Evolutionary conservation across 768 basidiomycete species (phyloP).

Genomic region (Tulasnella sp.): DNA sequence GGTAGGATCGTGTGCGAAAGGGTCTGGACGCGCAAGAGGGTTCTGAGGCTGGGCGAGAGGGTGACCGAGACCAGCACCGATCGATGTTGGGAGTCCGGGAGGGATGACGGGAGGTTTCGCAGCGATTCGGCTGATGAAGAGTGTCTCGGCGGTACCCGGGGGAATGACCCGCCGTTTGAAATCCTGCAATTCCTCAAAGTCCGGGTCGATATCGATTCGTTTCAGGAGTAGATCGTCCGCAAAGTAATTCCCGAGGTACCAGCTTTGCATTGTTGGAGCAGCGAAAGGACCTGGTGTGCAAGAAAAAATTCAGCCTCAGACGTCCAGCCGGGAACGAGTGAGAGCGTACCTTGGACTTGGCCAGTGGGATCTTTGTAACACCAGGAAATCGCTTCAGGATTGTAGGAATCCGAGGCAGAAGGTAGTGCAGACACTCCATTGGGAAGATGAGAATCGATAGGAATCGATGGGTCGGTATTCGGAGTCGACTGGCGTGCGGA

Average conservation of each 20-base stretch:
- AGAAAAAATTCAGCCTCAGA: background rate
- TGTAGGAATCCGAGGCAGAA: background rate
- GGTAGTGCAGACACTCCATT: background rate
- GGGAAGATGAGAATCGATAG: background rate
- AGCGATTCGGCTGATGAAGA: constrained; percentile 36
- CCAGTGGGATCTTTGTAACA: constrained; percentile 90
- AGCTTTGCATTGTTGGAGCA: constrained; percentile 88
- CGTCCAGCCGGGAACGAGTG: background rate
- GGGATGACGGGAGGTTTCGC: constrained; percentile 10
- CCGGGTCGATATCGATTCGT: constrained; percentile 35
- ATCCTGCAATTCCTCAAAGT: constrained; percentile 39
- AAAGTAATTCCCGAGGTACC: constrained; percentile 90
- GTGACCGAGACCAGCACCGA: background rate
- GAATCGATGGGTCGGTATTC: background rate
- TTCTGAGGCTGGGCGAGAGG: background rate
- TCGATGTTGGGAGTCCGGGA: constrained; percentile 3
- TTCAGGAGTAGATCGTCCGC: constrained; percentile 77
- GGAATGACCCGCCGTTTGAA: constrained; percentile 36
- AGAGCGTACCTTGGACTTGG: constrained; percentile 73
- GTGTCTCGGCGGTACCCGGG: constrained; percentile 37
- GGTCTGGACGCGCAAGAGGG: background rate
- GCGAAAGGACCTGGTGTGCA: constrained; percentile 72
- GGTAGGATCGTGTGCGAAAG: background rate
- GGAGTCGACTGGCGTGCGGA: background rate
- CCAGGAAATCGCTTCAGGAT: constrained; percentile 61